Conservation (phyloP, 2,329 filamentous ascomycete genomes). For the Cladobotryum mycophilum region DNA sequence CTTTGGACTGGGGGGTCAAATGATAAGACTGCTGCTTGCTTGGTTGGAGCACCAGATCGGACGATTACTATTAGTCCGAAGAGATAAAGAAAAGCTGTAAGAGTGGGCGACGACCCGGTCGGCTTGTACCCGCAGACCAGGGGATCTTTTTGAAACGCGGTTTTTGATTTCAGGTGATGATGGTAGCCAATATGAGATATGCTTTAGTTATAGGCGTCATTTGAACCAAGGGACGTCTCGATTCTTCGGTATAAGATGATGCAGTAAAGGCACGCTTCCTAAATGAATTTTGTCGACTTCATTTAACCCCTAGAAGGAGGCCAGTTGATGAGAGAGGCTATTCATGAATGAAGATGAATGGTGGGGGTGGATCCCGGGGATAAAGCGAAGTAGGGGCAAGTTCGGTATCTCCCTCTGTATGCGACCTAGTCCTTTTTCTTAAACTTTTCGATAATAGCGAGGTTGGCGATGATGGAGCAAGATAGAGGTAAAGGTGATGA, state of each 20-base stretch:
- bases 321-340: constrained; percentile 7
- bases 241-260: constrained; percentile 2
- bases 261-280: neutral
- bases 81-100: constrained; percentile 8
- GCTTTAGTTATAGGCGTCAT: constrained; percentile 54
- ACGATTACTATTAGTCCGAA: constrained; percentile 9
- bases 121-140: constrained; percentile 6
- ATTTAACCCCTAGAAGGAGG: neutral
- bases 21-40: constrained; percentile 9
- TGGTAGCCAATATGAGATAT: constrained; percentile 51
- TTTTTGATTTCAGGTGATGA: constrained; percentile 40
- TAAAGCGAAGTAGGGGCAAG: neutral
- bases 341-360: neutral
- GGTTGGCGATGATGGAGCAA: too few species aligned
- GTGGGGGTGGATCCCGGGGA: constrained; percentile 1
- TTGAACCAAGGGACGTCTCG: constrained; percentile 22
- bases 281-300: constrained; percentile 4
- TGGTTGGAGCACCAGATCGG: constrained; percentile 4
- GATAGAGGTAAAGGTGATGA: neutral
- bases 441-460: too few species aligned
- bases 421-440: neutral
- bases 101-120: constrained; percentile 11
- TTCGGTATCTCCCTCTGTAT: too few species aligned
- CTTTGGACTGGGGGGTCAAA: constrained; percentile 6
- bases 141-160: constrained; percentile 5